Conservation (phyloP, 345 rosid genomes). For the Brassica nigra region DNA sequence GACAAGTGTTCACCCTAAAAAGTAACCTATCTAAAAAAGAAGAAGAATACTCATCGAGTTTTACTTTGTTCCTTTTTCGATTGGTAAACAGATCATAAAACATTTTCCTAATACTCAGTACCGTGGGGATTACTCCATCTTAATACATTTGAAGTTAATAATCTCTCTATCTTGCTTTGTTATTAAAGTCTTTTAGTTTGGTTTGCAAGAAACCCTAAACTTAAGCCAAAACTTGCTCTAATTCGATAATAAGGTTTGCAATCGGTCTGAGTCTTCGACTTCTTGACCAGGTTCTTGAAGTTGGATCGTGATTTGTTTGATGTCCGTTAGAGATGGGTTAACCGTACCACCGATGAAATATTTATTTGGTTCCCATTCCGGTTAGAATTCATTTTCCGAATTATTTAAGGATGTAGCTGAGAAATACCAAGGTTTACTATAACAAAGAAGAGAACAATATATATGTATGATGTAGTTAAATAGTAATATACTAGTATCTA, state of each 20-base stretch:
- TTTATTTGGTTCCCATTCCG: neutral
- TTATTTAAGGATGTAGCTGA: neutral
- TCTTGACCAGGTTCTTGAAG: neutral
- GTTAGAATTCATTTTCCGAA: neutral
- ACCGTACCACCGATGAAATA: neutral
- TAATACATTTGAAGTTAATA: slow-evolving; percentile 14
- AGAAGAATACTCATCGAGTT: neutral
- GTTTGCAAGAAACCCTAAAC: neutral
- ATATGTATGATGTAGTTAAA: no score
- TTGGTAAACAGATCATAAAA: slow-evolving; percentile 13
- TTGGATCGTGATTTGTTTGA: neutral
- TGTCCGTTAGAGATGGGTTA: neutral
- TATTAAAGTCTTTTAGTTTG: neutral
- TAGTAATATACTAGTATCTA: no score
- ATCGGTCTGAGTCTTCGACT: neutral
- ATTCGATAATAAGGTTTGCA: neutral
- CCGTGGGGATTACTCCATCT: slow-evolving; percentile 14
- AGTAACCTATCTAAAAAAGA: neutral
- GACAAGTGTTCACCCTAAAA: slow-evolving; percentile 23
- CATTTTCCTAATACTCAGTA: slow-evolving; percentile 15
- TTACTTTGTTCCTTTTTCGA: slow-evolving; percentile 5
- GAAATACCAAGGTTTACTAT: neutral
- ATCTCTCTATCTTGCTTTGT: neutral
- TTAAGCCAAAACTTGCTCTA: neutral
- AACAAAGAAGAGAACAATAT: neutral